Evolutionary conservation across 176 grass and related monocot genomes (phyloP), one percentile per base, ranked within the genome.

Genomic region (Phoenix roebelenii): DNA sequence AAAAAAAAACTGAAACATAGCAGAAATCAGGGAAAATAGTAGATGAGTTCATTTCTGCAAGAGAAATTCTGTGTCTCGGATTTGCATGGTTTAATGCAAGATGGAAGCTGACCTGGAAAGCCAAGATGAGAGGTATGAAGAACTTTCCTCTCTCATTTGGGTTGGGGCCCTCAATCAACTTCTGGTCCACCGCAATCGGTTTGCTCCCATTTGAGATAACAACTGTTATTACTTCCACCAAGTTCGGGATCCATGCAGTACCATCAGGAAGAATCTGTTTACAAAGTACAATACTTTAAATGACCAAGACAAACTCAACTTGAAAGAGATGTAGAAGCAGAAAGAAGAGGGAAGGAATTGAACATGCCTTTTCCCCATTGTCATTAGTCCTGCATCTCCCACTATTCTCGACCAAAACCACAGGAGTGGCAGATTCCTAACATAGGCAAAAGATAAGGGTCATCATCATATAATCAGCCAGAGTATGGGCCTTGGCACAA

Each of bases 11-110:
- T 60, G 25, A 60, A 60, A 60, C 35, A 44, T 12, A 39, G 48
- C 1, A 3, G 54, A 55, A 50, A 22, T 17, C 3, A 51, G 23
- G 6, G 20, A 87, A 76, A 60, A 88, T 83, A 72, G 76, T 64
- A 44, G 10, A 44, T 14, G 35, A 44, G 35, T 44, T 14, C 2
- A 44, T 44, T 44, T 44, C 35, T 44, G 35, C 35, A 44, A 2
- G 35, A 44, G 35, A 44, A 44, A 44, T 14, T 14, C 35, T 44
- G 1, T 44, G 7, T 14, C 3, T 44, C 35, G 14, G 35, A 44
- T 44, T 44, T 44, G 9, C 12, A 44, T 14, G 35, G 35, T 44
- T 44, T 44, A 3, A 14, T 44, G 35, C 35, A 44, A 44, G 7
- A 44, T 14, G 23, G 54, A 61, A 24, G 24, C 25, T 55, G 0